Conservation (phyloP, 2,329 filamentous ascomycete species). For the Tolypocladium album region DNA sequence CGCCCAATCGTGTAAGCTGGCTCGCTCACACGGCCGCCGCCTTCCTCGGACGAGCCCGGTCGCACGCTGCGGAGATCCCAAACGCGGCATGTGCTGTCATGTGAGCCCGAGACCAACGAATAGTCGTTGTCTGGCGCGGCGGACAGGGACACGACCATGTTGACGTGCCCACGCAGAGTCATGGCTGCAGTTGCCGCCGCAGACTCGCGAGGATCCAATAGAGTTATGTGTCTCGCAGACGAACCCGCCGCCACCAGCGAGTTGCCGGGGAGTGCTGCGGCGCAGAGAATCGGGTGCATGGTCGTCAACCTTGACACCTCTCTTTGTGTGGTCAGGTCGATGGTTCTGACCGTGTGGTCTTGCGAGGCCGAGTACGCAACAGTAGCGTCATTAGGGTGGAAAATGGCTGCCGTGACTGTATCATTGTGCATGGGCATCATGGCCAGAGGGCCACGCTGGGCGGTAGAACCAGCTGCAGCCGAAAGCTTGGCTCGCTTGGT, state of each 20-base stretch:
- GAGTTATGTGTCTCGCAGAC: constrained; percentile 73
- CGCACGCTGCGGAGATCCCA: constrained; percentile 80
- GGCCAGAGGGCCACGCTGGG: constrained; percentile 71
- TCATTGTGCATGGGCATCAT: constrained; percentile 63
- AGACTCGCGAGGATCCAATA: constrained; percentile 81
- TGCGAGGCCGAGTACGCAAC: constrained; percentile 86
- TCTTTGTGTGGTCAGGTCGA: constrained; percentile 73
- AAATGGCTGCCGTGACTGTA: constrained; percentile 68
- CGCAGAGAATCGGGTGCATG: constrained; percentile 69
- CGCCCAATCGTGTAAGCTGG: constrained; percentile 65
- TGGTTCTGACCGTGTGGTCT: constrained; percentile 83
- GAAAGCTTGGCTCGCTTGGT: constrained; percentile 68
- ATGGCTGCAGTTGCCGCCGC: constrained; percentile 70
- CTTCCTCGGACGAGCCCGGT: constrained; percentile 46
- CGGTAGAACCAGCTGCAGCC: constrained; percentile 26
- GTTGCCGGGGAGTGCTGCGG: constrained; percentile 60
- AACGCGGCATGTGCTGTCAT: constrained; percentile 85
- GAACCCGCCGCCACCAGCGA: constrained; percentile 64
- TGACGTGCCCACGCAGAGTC: constrained; percentile 84
- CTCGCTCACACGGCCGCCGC: constrained; percentile 57
- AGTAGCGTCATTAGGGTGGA: constrained; percentile 75
- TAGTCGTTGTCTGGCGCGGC: constrained; percentile 57
- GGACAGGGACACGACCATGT: constrained; percentile 47
- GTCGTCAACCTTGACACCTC: constrained; percentile 78
- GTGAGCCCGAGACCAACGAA: constrained; percentile 77